Evolutionary conservation across 495 filamentous ascomycete genomes (phyloP).

Genomic region (Amniculicola lignicola): DNA sequence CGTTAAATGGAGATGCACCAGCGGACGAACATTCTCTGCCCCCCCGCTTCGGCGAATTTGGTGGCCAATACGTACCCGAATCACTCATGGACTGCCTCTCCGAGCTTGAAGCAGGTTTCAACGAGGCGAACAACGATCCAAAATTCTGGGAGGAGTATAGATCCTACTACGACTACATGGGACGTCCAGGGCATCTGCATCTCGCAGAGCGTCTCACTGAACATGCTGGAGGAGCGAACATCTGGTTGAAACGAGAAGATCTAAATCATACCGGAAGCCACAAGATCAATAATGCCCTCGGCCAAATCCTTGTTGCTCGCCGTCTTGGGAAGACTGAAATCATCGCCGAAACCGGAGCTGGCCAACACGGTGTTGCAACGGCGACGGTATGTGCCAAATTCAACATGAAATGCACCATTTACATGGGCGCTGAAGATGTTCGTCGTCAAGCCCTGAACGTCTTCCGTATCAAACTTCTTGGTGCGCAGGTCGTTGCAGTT

Average conservation of each 20-base stretch:
- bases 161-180: conserved; percentile 97
- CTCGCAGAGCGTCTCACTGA: conserved; percentile 83
- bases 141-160: conserved; percentile 96
- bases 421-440: conserved; percentile 95
- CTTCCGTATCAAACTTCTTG: conserved; percentile 94
- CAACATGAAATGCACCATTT: conserved; percentile 91
- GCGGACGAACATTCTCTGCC: conserved; percentile 57
- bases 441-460: conserved; percentile 91
- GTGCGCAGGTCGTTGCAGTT: conserved; percentile 80
- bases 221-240: conserved; percentile 82
- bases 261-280: conserved; percentile 77
- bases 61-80: conserved; percentile 98
- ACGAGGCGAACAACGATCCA: conserved; percentile 76
- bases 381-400: conserved; percentile 97
- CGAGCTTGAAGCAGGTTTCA: conserved; percentile 89
- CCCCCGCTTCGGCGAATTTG: conserved; percentile 91
- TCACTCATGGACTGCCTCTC: conserved; percentile 94
- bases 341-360: conserved; percentile 94
- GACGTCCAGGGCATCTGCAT: conserved; percentile 87
- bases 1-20: conserved; percentile 54
- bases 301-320: conserved; percentile 78
- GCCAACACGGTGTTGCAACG: conserved; percentile 92
- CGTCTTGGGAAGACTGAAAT: conserved; percentile 87
- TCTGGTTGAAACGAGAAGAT: conserved; percentile 95
- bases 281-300: conserved; percentile 97